phyloP scores from a whole-genome alignment of 2,329 filamentous ascomycete genomes.

The Ophiosphaerella herpotricha region DNA sequence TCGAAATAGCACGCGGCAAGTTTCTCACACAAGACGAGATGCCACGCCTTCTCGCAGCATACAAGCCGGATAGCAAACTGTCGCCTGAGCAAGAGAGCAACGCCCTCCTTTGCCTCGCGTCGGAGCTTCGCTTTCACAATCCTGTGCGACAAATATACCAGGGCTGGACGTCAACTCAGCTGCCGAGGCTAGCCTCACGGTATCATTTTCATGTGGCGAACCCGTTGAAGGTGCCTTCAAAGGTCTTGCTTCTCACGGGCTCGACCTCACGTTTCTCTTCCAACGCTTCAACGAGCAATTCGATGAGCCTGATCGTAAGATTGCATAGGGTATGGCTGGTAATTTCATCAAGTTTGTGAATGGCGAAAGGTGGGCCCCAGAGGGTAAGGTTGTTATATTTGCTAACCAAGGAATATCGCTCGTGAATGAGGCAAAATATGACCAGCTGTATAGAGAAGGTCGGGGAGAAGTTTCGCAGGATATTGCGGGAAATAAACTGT shows the following conservation, averaged over 20 bases:
- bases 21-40: conserved; percentile 26
- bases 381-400: conserved; percentile 30
- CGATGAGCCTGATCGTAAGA: conserved; percentile 7
- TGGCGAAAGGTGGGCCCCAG: conserved; percentile 28
- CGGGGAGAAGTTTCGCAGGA: conserved; percentile 25
- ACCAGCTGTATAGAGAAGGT: conserved; percentile 23
- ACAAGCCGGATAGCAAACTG: conserved; percentile 41
- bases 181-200: conserved; percentile 9
- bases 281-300: conserved; percentile 30
- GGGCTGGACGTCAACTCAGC: conserved; percentile 25
- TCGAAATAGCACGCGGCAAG: conserved; percentile 18
- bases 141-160: conserved; percentile 46
- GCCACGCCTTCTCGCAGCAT: conserved; percentile 33
- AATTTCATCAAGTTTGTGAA: conserved; percentile 29
- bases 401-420: conserved; percentile 9
- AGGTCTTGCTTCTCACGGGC: conserved; percentile 32
- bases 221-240: conserved; percentile 26
- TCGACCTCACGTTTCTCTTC: conserved; percentile 37
- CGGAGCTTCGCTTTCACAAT: conserved; percentile 54
- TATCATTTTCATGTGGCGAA: conserved; percentile 40
- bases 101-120: conserved; percentile 41
- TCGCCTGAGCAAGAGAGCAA: conserved; percentile 28
- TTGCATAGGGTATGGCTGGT: conserved; percentile 26
- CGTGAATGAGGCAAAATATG: conserved; percentile 27
- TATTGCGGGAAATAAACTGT: conserved; percentile 28